Conservation (phyloP, 441 rosid genomes). For the Syzygium malaccense region DNA sequence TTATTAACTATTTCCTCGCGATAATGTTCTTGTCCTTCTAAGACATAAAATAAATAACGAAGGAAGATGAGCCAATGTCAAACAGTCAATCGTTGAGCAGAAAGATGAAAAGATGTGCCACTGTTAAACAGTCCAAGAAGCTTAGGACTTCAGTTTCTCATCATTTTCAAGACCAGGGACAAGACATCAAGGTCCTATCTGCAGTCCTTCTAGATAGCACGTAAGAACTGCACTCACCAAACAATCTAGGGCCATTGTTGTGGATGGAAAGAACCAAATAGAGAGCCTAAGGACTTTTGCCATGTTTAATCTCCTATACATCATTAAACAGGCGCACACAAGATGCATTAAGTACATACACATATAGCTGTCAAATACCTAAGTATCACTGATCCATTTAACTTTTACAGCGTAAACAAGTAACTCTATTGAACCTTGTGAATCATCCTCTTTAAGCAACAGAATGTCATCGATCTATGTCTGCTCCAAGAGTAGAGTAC, state of each 20-base stretch:
- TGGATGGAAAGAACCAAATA: background rate
- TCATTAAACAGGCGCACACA: background rate
- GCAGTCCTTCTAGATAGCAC: background rate
- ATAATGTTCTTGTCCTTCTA: background rate
- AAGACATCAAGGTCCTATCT: background rate
- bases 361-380: background rate
- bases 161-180: background rate
- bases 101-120: background rate
- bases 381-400: background rate
- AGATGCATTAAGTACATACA: background rate
- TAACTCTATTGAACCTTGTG: background rate
- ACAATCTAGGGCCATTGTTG: background rate
- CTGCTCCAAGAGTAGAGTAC: background rate
- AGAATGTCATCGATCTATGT: background rate
- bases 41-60: background rate
- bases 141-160: background rate
- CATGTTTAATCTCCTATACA: background rate
- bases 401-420: background rate
- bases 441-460: background rate
- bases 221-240: background rate
- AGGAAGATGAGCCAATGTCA: background rate
- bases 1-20: background rate
- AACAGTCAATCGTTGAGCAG: background rate
- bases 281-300: background rate
- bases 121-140: background rate